Conservation (phyloP, 148 eudicot genomes). For the Rhododendron kiyosumense region DNA sequence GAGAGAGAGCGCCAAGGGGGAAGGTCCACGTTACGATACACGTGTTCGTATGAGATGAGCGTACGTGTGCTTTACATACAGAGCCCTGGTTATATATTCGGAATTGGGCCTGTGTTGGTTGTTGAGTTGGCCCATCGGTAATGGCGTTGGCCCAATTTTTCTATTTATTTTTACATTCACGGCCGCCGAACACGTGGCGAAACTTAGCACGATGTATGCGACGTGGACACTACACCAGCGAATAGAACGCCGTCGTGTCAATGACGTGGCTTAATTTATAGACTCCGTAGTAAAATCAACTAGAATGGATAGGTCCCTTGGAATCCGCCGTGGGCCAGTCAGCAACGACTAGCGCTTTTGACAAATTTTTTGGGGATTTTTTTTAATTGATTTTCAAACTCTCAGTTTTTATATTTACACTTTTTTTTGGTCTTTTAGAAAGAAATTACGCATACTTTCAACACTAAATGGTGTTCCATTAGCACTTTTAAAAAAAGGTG, state of each 20-base stretch:
- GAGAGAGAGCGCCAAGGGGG: constrained; percentile 28
- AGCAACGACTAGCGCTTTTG: not conserved
- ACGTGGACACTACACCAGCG: constrained; percentile 25
- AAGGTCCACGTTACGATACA: constrained; percentile 10
- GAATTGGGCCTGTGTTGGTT: constrained; percentile 6
- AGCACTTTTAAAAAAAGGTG: too few relatives aligned
- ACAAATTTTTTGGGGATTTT: too few relatives aligned
- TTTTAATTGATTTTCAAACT: too few relatives aligned
- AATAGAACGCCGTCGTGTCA: constrained; percentile 24
- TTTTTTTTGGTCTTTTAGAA: too few relatives aligned
- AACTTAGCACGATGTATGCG: constrained; percentile 22
- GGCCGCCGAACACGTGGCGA: constrained; percentile 28
- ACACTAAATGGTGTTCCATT: too few relatives aligned
- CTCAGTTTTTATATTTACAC: too few relatives aligned
- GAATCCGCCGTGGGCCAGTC: constrained; percentile 10
- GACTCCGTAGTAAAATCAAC: not conserved
- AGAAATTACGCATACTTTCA: too few relatives aligned
- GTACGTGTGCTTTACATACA: not conserved
- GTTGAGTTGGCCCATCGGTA: constrained; percentile 33
- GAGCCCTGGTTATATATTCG: not conserved
- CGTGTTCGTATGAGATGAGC: constrained; percentile 1
- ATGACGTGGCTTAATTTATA: constrained; percentile 29
- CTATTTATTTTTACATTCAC: constrained; percentile 3
- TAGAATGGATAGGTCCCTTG: not conserved
- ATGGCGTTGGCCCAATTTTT: constrained; percentile 11